Evolutionary conservation across 192 early-diverging fungal genomes (phyloP).

Genomic region (Globomyces pollinis-pini): DNA sequence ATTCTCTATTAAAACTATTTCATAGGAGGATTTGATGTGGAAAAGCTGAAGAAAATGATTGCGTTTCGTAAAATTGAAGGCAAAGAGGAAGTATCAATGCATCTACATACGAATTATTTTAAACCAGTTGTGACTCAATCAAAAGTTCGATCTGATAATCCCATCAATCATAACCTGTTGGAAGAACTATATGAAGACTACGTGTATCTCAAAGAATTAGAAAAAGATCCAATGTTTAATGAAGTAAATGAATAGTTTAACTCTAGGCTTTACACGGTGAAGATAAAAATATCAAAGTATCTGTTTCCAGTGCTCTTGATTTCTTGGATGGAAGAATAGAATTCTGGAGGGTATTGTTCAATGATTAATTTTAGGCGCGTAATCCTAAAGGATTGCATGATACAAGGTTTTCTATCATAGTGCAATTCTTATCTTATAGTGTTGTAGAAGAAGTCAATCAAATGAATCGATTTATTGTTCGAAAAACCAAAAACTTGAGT

Average conservation of each 20-base stretch:
- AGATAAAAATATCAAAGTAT: constrained; percentile 11
- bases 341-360: constrained; percentile 38
- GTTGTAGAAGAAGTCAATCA: background rate
- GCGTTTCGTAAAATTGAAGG: background rate
- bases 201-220: constrained; percentile 23
- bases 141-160: background rate
- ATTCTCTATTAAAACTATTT: too few relatives aligned
- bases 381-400: constrained; percentile 23
- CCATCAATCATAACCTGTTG: constrained; percentile 22
- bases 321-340: constrained; percentile 32
- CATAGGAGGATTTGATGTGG: constrained; percentile 20
- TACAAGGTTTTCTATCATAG: too few relatives aligned
- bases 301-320: constrained; percentile 22
- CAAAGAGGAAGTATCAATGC: background rate
- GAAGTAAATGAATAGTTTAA: too few relatives aligned
- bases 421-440: background rate
- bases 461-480: background rate
- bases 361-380: too few relatives aligned
- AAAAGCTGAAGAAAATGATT: background rate
- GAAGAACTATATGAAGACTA: constrained; percentile 42
- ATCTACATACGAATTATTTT: too few relatives aligned
- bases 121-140: background rate
- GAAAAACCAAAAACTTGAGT: too few relatives aligned
- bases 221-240: constrained; percentile 14
- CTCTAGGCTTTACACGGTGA: too few relatives aligned